Base-by-base conservation (phyloP, 1,284 basidiomycete genomes). In the Ganoderma meredithae region DNA sequence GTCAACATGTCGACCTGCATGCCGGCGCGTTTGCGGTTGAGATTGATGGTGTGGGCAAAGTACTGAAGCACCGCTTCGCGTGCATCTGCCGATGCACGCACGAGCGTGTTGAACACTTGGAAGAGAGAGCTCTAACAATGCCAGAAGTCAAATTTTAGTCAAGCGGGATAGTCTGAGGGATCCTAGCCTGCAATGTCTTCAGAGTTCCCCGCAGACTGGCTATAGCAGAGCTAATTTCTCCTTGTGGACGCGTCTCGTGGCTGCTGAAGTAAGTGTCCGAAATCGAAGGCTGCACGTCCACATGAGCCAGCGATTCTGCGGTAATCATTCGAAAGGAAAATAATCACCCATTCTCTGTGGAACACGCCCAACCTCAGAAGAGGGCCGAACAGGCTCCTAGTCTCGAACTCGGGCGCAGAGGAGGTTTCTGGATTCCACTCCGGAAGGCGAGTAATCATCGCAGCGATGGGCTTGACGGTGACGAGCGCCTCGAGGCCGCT, bases 1-100 rank as follows among this genome's bases (percentile, higher is more conserved):
- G 93, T 94, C 13, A 88, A 85, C 2, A 90, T 88, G 69, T 97
- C 93, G 43, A 99, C 94, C 81, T 95, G 93, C 90, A 96, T 95
- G 17, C 96, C 97, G 1, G 94, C 90, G 68, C 98, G 89, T 79
- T 91, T 96, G 41, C 86, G 83, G 76, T 99, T 99, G 70, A 97
- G 80, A 10, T 86, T 85, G 47, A 96, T 83, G 8, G 91, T 88
- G 12, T 86, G 85, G 1, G 93, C 88, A 75, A 98, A 95, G 79
- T 93, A 97, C 64, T 89, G 84, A n/a, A 99, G 80, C 6, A 97
- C 93, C 6, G 87, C 90, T 79, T 98, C 96, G 60, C 96, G 87
- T 0, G 95, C 85, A 69, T 89, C 87, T 0, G 95, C 82, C 0
- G 93, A 93, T 0, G 95, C 89, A 39, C 97, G 89, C 19, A 99